phyloP scores from a whole-genome alignment of 2,329 filamentous ascomycete genomes.

The Aspergillus awamori region DNA sequence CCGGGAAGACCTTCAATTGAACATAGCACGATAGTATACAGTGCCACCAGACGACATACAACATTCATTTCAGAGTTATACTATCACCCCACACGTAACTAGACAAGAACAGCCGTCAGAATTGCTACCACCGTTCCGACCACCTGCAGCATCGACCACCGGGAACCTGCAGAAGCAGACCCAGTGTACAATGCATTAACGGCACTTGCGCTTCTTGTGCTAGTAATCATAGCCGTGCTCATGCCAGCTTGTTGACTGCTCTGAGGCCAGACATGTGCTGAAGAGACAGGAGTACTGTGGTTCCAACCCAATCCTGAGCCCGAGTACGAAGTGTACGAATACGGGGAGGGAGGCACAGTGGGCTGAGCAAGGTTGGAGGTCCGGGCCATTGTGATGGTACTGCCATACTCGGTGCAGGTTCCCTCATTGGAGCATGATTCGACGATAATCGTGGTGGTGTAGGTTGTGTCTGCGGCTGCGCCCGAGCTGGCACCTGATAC shows the following conservation, averaged over 20 bases:
- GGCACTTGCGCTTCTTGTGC: background rate
- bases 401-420: constrained; percentile 16
- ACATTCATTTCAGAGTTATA: too few relatives aligned
- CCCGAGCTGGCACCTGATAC: background rate
- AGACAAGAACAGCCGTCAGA: background rate
- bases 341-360: background rate
- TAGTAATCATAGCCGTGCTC: background rate
- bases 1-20: too few relatives aligned
- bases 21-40: too few relatives aligned
- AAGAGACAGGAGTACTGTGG: background rate
- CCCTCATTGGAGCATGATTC: constrained; percentile 23
- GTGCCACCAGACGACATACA: too few relatives aligned
- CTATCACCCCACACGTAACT: too few relatives aligned
- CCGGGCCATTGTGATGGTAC: constrained; percentile 23
- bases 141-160: background rate
- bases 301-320: background rate
- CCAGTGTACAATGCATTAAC: background rate
- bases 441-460: constrained; percentile 17
- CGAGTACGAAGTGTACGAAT: background rate
- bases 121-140: background rate
- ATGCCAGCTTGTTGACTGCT: background rate
- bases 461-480: background rate
- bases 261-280: background rate
- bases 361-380: background rate
- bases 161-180: background rate